A percentile compares a stretch with the other conserved stretches of the same genome.
Evolutionary conservation across 768 basidiomycete genomes (phyloP).

Genomic region (Podaxis sp.): DNA sequence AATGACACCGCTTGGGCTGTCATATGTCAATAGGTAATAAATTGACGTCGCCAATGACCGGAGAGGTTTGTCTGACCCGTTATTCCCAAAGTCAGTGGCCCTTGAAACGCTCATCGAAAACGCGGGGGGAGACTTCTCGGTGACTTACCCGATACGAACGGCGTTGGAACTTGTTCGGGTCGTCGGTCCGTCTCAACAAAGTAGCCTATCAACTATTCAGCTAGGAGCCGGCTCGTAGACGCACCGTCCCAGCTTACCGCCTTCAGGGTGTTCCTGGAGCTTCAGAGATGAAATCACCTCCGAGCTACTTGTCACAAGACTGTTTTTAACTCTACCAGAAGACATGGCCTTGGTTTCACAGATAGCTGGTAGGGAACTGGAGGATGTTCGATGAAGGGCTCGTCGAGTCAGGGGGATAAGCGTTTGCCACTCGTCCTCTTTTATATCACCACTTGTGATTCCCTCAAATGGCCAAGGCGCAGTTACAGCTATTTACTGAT

Average conservation of each 20-base stretch:
- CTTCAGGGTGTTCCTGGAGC: not conserved
- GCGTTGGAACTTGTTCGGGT: conserved; percentile 15
- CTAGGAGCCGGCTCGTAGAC: too few species aligned
- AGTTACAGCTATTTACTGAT: too few species aligned
- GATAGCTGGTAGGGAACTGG: not conserved
- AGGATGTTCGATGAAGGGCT: not conserved
- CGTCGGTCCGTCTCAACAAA: conserved; percentile 19
- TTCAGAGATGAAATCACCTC: conserved; percentile 2
- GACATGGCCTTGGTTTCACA: not conserved
- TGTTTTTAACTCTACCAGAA: not conserved
- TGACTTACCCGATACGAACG: conserved; percentile 20
- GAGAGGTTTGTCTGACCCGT: conserved; percentile 16
- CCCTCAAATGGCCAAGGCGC: too few species aligned
- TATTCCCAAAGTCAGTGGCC: not conserved
- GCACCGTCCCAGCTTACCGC: conserved; percentile 1
- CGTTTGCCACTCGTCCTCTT: too few species aligned
- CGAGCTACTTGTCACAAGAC: not conserved
- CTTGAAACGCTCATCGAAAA: not conserved
- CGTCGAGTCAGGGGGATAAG: not conserved
- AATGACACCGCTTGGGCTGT: conserved; percentile 38
- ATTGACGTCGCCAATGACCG: conserved; percentile 44
- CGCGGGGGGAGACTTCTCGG: not conserved
- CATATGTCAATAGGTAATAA: conserved; percentile 46
- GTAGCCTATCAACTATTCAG: conserved; percentile 17
- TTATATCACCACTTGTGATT: too few species aligned